Evolutionary conservation across 169 alveolate species (phyloP), one percentile per base, ranked within the genome.

Genomic region (Plasmodium coatneyi): DNA sequence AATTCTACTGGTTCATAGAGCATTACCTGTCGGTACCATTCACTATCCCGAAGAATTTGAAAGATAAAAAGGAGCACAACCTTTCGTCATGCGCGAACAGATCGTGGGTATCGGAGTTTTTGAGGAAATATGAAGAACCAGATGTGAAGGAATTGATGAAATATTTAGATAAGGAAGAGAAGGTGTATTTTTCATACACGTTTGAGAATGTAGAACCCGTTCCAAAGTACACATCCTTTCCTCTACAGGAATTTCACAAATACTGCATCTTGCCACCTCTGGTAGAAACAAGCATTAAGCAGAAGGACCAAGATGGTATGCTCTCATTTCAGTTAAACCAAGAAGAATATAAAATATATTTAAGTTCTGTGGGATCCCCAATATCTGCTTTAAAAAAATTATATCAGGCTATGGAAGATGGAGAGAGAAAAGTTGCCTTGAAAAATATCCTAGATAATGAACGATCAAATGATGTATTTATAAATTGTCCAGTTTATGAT

Each of bases 1-100:
- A 87, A n/a, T 87, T 87, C 41, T 78, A 87, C 56, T 87, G 93
- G 93, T 87, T 87, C 19, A 46, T 87, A 22, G 89, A 87, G 3
- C 71, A 87, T 79, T 87, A 56, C 49, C 60, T 87, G n/a, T 87
- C 93, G 5, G 93, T 87, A 22, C 86, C 86, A 16, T 87, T 87
- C 71, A 36, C 7, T 28, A 41, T 79, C 5, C 89, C 93, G 30
- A 10, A 41, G 3, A 25, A 76, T 34, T 28, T 87, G 80, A 87
- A 80, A 25, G 12, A 60, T 25, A 79, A 52, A 6, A 39, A 25
- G 30, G 28, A 5, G 12, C 30, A 87, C 71, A 56, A 79, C 56
- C 56, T 56, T 34, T 9, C 22, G 43, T 49, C 74, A 56, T 87
- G 93, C 54, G 2, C 7, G 36, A 78, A 78, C 22, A 30, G 82